These are phyloP conservation scores for Hyparrhenia diplandra DNA, from an alignment of 176 grass and related monocot genomes.

Conservation along the genomic window DNA sequence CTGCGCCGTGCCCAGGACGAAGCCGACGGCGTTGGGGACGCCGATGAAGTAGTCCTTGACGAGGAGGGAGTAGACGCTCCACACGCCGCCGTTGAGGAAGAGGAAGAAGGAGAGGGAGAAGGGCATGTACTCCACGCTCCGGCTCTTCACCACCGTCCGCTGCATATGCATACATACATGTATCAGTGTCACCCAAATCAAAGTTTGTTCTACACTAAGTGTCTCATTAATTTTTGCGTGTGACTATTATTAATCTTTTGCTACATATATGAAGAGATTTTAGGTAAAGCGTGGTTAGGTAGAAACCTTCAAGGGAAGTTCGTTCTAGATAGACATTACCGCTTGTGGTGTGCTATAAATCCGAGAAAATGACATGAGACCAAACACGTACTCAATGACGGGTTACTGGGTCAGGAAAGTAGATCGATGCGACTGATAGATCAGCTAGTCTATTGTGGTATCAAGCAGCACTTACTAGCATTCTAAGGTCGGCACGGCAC, in stretches of 20 bases:
- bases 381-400: conserved; percentile 9
- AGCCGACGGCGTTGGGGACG: conserved; percentile 76
- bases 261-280: background rate
- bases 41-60: conserved; percentile 69
- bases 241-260: too few relatives aligned
- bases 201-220: too few relatives aligned
- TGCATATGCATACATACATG: background rate
- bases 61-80: conserved; percentile 61
- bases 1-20: conserved; percentile 55
- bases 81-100: conserved; percentile 68
- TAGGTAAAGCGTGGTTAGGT: background rate
- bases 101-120: conserved; percentile 85
- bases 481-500: background rate
- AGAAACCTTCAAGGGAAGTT: background rate
- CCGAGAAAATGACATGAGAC: conserved; percentile 30
- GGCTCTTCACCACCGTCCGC: conserved; percentile 48
- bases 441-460: too few relatives aligned
- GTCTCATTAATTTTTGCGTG: too few relatives aligned
- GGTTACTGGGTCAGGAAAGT: background rate
- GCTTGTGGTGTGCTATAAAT: background rate
- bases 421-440: background rate
- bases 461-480: background rate
- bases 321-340: background rate
- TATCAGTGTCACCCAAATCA: background rate
- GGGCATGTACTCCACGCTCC: conserved; percentile 83